A percentile compares a stretch with the other conserved stretches of the same genome.
Evolutionary conservation across 2,329 filamentous ascomycete genomes (phyloP).

Genomic region (Helotiales sp.): DNA sequence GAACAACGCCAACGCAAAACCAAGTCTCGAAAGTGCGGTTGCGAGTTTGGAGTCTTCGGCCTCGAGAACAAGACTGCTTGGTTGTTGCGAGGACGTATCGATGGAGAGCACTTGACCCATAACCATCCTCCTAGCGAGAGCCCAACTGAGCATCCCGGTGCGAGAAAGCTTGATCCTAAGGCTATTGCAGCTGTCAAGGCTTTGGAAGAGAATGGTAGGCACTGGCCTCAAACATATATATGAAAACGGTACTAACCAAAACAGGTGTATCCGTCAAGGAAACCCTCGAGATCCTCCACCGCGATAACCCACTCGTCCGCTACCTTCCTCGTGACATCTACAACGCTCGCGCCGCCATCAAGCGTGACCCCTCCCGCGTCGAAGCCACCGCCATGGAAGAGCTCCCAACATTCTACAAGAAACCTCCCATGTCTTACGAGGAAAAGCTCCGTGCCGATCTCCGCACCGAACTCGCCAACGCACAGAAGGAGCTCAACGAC

Average conservation of each 20-base stretch:
- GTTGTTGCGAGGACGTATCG: constrained; percentile 64
- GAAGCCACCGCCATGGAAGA: constrained; percentile 58
- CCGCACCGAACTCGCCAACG: constrained; percentile 58
- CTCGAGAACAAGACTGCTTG: constrained; percentile 68
- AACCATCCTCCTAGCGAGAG: constrained; percentile 68
- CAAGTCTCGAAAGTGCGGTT: constrained; percentile 68
- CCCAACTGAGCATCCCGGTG: constrained; percentile 64
- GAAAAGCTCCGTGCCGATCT: constrained; percentile 64
- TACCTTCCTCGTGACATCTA: constrained; percentile 66
- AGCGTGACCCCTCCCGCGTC: constrained; percentile 63
- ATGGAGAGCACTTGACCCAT: constrained; percentile 56
- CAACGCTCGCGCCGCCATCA: constrained; percentile 66
- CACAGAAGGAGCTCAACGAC: constrained; percentile 56
- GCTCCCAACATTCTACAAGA: constrained; percentile 65
- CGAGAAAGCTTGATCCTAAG: constrained; percentile 64
- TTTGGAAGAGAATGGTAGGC: constrained; percentile 64
- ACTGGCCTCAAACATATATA: constrained; percentile 5
- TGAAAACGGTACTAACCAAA: constrained; percentile 37
- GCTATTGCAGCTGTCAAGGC: constrained; percentile 68
- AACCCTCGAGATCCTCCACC: constrained; percentile 66
- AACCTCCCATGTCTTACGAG: constrained; percentile 61
- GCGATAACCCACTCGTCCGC: constrained; percentile 62
- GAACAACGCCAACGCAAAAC: constrained; percentile 56
- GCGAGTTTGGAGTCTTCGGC: constrained; percentile 69
- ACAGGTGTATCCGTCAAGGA: constrained; percentile 64